Evolutionary conservation across 495 filamentous ascomycete species (phyloP), one percentile per base, ranked within the genome.

Genomic region (Daldinia caldariorum): DNA sequence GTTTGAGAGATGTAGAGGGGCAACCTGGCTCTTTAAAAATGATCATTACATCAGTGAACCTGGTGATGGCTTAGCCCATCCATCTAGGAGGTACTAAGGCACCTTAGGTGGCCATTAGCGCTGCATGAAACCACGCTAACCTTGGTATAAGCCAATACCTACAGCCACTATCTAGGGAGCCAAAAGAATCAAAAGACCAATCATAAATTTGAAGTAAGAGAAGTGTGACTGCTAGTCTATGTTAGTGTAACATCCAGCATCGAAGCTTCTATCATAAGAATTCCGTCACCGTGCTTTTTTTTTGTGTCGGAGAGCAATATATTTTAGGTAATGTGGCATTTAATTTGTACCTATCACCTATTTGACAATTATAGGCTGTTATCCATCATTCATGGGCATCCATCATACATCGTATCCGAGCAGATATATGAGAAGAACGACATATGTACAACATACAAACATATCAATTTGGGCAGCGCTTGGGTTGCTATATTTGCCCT

Each of bases 21-120:
- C 56, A 65, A 56, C 53, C 53, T 61, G 20, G 39, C 39, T 56
- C 56, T 50, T 63, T 63, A 55, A 64, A 56, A 60, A 47, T 51
- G 13, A 56, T 57, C 18, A 70, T 70, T 70, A 65, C 67, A 70
- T 70, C 67, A 70, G 67, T 50, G 53, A 70, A 61, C 67, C 67
- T 70, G 55, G 49, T 70, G 67, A 70, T 61, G 67, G 38, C 32
- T 29, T 45, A 49, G 58, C 34, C 43, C 38, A 18, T 60, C 61
- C 54, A 4, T 29, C 26, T 26, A 26, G 26, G 26, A 26, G 26
- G 26, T 26, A 26, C 26, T 3, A n/a, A n/a, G n/a, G n/a, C n/a
- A n/a, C 3, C 26, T 26, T 26, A 26, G 26, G 26, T 26, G 26
- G 1, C 45, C 29, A 54, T 60, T 64, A 62, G 58, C 66, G 66